Evolutionary conservation across 371 early-diverging fungal species (phyloP).

Genomic region (Basidiobolus meristosporus): DNA sequence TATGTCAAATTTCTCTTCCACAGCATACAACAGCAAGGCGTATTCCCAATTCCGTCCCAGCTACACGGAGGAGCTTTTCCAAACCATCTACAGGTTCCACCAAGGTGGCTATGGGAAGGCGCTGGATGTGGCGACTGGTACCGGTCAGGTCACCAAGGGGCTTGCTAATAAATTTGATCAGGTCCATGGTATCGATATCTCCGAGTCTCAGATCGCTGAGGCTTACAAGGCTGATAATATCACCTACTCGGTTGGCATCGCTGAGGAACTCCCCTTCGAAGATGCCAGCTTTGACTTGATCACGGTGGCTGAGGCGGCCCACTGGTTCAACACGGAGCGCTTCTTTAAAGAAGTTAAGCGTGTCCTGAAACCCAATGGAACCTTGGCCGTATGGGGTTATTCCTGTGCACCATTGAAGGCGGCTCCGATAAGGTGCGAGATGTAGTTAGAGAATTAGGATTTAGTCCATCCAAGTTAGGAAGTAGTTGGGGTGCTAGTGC

Average conservation of each 20-base stretch:
- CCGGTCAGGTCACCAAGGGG: constrained; percentile 25
- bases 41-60: constrained; percentile 2
- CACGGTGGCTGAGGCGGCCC: constrained; percentile 35
- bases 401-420: no score
- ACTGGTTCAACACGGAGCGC: constrained; percentile 36
- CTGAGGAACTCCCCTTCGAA: constrained; percentile 16
- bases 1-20: constrained; percentile 3
- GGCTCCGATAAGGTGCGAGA: no score
- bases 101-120: constrained; percentile 12
- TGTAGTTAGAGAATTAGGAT: no score
- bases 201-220: constrained; percentile 19
- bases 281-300: constrained; percentile 22
- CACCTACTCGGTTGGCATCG: constrained; percentile 18
- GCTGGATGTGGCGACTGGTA: constrained; percentile 24
- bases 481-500: no score
- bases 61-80: background rate
- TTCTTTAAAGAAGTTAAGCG: constrained; percentile 39
- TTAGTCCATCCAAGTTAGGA: no score
- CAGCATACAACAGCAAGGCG: constrained; percentile 3
- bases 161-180: constrained; percentile 18
- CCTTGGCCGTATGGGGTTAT: constrained; percentile 42
- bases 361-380: constrained; percentile 41
- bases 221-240: constrained; percentile 19
- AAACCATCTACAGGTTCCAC: constrained; percentile 1
- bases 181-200: constrained; percentile 25